Percentiles rank a stretch among this genome's conserved stretches.
Conservation (phyloP, 2,329 filamentous ascomycete species). For the Annulohypoxylon truncatum region DNA sequence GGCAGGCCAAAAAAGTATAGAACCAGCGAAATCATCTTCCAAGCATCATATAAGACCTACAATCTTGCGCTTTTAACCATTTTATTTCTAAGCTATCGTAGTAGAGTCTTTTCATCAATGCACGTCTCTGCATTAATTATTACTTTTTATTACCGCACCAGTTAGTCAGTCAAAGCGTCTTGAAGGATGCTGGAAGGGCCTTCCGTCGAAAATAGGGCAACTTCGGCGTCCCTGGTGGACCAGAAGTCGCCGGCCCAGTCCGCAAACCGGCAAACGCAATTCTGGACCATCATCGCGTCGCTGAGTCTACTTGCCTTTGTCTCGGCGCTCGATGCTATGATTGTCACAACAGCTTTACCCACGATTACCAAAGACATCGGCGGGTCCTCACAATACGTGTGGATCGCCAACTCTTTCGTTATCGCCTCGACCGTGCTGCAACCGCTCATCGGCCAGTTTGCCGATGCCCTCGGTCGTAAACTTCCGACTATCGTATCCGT, state of each 20-base stretch:
- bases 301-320: constrained; percentile 6
- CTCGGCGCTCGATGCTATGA: neutral
- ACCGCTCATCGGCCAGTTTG: constrained; percentile 58
- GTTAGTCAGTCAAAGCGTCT: neutral
- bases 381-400: constrained; percentile 11
- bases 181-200: neutral
- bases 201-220: neutral
- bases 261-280: neutral
- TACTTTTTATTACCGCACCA: neutral
- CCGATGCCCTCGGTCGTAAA: constrained; percentile 60
- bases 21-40: too few species aligned
- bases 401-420: constrained; percentile 36
- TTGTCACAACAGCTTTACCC: neutral
- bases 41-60: too few species aligned
- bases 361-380: neutral
- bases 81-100: neutral
- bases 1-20: too few species aligned
- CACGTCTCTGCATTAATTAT: neutral
- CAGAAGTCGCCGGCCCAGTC: neutral
- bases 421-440: constrained; percentile 53
- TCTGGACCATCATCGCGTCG: neutral
- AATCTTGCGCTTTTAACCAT: too few species aligned
- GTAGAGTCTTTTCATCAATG: neutral
- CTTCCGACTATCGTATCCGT: constrained; percentile 51
- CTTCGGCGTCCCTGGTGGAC: neutral